Base-by-base conservation (phyloP, 2,329 filamentous ascomycete genomes). In the Emergomyces pasteurianus region DNA sequence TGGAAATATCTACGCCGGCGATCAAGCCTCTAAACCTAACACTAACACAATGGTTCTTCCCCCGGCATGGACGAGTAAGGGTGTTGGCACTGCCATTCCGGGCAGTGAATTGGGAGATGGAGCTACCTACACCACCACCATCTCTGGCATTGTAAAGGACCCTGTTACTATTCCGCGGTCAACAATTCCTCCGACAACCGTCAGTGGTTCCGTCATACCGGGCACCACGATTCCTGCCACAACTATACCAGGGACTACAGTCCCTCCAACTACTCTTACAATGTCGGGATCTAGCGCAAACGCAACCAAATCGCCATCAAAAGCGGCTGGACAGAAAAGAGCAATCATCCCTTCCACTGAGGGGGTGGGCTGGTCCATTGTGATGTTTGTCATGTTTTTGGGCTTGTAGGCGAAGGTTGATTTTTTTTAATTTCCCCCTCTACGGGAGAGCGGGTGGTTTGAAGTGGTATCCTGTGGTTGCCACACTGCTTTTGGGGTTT, bases 61-160 rank as follows among this genome's bases (percentile, higher is more conserved):
- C 5, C 72, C 72, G 1, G 77, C 78, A 50, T 80, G 71, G 63
- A 81, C 79, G 0, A 76, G 71, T 18, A 71, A 71, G 0, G 79
- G 79, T 16, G 73, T 78, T 2, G 79, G 78, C 7, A 73, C 69
- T 21, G 78, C 77, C 0, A 77, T 81, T 47, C 78, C 79, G 0
- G 72, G 72, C 0, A 75, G 72, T 9, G 74, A 72, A 52, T 67
- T 81, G 10, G 79, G 76, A 47, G 58, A 47, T n/a, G 57, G 40
- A 14, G 59, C 52, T 9, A 63, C 64, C 12, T 53, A 43, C 10
- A 61, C 58, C 3, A 57, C 49, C 16, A 46, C 47, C 18, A 52
- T 55, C 28, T 18, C 54, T 9, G 58, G 43, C 38, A 62, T 52
- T 6, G 47, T 26, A 12, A 26, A 34, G 16, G 58, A 28, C 8